These are phyloP conservation scores for Crithidia sp. DNA, from an alignment of 208 protist species.

Conservation along the genomic window DNA sequence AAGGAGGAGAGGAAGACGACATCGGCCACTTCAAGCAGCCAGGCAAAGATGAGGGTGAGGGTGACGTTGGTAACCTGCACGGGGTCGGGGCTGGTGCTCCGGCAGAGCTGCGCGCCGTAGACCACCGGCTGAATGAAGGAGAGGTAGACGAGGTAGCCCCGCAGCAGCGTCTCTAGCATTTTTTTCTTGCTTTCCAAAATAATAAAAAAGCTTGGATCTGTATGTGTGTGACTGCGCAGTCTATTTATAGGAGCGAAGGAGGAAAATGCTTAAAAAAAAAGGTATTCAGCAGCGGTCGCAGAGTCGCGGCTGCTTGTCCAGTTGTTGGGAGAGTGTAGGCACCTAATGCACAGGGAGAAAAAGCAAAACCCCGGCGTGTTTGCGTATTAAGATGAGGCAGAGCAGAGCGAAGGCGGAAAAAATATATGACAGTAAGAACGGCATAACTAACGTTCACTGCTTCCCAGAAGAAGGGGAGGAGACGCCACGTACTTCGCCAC, in stretches of 20 bases:
- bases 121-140: slow-evolving; percentile 72
- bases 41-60: slow-evolving; percentile 74
- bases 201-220: no score
- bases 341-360: neutral
- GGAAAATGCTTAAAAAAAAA: no score
- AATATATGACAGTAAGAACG: no score
- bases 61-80: slow-evolving; percentile 69
- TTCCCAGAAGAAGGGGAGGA: no score
- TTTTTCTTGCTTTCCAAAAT: neutral
- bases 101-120: slow-evolving; percentile 64
- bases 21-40: slow-evolving; percentile 65
- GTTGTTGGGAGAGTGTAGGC: no score
- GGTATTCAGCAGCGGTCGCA: no score
- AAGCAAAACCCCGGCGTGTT: neutral
- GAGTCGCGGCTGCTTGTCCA: no score
- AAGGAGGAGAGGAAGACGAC: slow-evolving; percentile 59
- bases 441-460: no score
- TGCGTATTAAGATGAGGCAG: slow-evolving; percentile 1
- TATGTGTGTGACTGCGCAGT: no score
- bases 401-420: neutral
- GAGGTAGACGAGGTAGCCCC: slow-evolving; percentile 55
- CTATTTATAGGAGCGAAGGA: no score
- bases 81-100: slow-evolving; percentile 37
- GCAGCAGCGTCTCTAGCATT: slow-evolving; percentile 37
- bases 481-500: no score